phyloP scores from a whole-genome alignment of 2,329 filamentous ascomycete genomes.

The Fusarium sp. region DNA sequence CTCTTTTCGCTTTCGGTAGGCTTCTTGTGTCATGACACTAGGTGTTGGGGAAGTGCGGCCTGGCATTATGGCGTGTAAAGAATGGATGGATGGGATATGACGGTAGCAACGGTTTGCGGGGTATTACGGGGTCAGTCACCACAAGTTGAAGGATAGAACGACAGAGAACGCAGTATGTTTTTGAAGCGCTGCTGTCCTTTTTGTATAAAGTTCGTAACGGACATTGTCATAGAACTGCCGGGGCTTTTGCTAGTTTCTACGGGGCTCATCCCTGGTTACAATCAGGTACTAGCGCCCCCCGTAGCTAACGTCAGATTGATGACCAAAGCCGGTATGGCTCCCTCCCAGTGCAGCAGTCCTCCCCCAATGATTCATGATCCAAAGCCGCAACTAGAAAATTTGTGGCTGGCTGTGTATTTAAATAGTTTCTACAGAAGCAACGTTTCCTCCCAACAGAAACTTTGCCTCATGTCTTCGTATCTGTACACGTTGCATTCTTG shows the following conservation, averaged over 20 bases:
- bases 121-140: not conserved
- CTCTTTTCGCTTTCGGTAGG: conserved; percentile 17
- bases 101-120: not conserved
- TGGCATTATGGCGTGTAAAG: conserved; percentile 3
- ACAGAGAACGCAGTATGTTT: not conserved
- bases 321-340: conserved; percentile 2
- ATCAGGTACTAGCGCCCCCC: conserved; percentile 16
- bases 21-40: conserved; percentile 31
- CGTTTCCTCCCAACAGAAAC: not conserved
- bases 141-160: not conserved
- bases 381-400: not conserved
- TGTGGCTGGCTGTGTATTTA: not conserved
- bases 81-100: not conserved
- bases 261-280: conserved; percentile 11
- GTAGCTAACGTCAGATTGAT: conserved; percentile 18
- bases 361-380: not conserved
- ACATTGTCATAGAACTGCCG: conserved; percentile 10
- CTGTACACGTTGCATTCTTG: not conserved
- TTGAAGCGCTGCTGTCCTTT: conserved; percentile 12
- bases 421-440: not conserved
- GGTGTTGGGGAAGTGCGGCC: conserved; percentile 16
- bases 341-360: not conserved
- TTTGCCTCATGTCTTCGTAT: not conserved
- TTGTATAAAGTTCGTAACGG: conserved; percentile 11
- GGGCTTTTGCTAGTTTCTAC: not conserved